Evolutionary conservation across 495 filamentous ascomycete genomes (phyloP).

Genomic region (Bombardia bombarda): DNA sequence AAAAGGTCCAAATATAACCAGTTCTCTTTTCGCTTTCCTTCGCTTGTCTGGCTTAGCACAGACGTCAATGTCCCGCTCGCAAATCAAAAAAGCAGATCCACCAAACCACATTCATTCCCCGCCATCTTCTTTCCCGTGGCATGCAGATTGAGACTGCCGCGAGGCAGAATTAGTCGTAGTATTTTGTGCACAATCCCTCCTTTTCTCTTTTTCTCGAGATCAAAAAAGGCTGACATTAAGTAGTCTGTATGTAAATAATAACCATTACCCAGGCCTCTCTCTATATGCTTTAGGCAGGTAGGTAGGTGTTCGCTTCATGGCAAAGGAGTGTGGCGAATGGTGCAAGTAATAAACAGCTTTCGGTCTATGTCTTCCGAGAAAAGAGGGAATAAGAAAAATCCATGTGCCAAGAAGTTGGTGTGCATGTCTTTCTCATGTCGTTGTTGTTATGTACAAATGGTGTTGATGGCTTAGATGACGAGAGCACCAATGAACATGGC

Average conservation of each 20-base stretch:
- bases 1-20: not conserved
- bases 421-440: not conserved
- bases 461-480: slow-evolving; percentile 16
- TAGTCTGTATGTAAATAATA: not conserved
- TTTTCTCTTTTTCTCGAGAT: no score
- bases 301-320: no score
- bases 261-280: not conserved
- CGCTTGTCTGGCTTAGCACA: not conserved
- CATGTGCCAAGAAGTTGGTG: slow-evolving; percentile 4
- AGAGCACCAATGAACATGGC: slow-evolving; percentile 20
- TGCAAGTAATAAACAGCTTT: slow-evolving; percentile 8
- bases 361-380: slow-evolving; percentile 2
- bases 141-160: no score
- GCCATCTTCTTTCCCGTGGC: no score
- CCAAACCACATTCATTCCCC: no score
- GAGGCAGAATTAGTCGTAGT: no score
- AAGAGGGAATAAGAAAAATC: no score
- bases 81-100: not conserved
- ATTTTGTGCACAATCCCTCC: no score
- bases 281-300: no score
- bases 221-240: no score
- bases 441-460: not conserved
- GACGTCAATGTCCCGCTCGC: not conserved
- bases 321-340: slow-evolving; percentile 19
- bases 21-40: not conserved